Percentiles rank a stretch among this genome's conserved stretches.
Evolutionary conservation across 805 yeast genomes (phyloP).

Genomic region (Kodamaea restingae): DNA sequence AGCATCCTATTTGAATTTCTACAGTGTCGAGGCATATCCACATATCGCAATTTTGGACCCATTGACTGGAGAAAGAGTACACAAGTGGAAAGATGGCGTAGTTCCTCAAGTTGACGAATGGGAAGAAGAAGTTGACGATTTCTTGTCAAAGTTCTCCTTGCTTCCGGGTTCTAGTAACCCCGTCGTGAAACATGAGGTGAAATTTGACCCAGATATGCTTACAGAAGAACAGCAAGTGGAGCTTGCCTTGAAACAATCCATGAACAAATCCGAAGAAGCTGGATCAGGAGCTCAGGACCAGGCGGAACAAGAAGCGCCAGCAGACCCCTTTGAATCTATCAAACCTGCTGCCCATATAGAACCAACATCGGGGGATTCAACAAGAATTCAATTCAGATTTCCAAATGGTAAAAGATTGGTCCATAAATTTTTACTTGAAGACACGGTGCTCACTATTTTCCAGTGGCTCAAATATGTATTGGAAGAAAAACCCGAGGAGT

Average conservation of each 20-base stretch:
- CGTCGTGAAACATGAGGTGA: constrained; percentile 52
- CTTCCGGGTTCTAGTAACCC: constrained; percentile 66
- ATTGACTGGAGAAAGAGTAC: constrained; percentile 86
- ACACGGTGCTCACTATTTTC: constrained; percentile 56
- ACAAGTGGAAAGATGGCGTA: constrained; percentile 62
- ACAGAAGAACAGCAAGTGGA: constrained; percentile 84
- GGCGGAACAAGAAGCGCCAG: constrained; percentile 8
- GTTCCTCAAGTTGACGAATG: constrained; percentile 60
- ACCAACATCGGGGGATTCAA: constrained; percentile 55
- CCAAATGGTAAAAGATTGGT: constrained; percentile 84
- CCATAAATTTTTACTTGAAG: constrained; percentile 58
- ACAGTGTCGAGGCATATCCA: constrained; percentile 69
- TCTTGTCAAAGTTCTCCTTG: constrained; percentile 61
- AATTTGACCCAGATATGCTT: constrained; percentile 59
- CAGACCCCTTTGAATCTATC: constrained; percentile 48
- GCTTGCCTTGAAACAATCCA: constrained; percentile 65
- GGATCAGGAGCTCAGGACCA: constrained; percentile 1
- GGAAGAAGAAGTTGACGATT: constrained; percentile 64
- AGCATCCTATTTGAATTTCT: constrained; percentile 62
- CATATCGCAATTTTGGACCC: constrained; percentile 93
- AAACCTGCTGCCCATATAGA: constrained; percentile 53
- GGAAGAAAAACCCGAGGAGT: constrained; percentile 38
- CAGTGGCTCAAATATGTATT: constrained; percentile 63
- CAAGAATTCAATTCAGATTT: constrained; percentile 83
- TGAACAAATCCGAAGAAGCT: constrained; percentile 30